Evolutionary conservation across 208 protist genomes (phyloP).

Genomic region (Wallacemonas sp.): DNA sequence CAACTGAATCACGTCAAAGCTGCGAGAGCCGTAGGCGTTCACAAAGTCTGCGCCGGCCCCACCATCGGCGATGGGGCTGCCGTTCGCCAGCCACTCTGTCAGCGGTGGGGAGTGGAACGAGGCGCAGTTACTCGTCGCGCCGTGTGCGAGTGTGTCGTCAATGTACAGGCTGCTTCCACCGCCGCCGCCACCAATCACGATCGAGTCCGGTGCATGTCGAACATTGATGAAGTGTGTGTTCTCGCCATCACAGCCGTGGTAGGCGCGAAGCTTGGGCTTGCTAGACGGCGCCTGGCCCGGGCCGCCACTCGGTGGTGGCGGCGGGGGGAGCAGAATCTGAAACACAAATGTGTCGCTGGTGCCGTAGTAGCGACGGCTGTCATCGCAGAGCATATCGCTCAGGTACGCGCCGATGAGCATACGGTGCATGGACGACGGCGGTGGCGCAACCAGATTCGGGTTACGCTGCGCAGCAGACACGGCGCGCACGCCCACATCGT

Average conservation of each 20-base stretch:
- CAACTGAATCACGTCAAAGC: slow-evolving; percentile 46
- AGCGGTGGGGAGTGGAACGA: slow-evolving; percentile 74
- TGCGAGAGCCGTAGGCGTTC: background rate
- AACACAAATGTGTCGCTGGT: slow-evolving; percentile 73
- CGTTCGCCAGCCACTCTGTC: slow-evolving; percentile 39
- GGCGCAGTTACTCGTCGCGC: slow-evolving; percentile 54
- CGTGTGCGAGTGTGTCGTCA: slow-evolving; percentile 43
- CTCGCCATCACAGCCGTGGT: slow-evolving; percentile 34
- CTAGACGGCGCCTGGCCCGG: background rate
- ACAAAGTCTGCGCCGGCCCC: background rate
- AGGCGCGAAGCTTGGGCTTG: slow-evolving; percentile 38
- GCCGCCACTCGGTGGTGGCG: no score
- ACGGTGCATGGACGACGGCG: slow-evolving; percentile 13
- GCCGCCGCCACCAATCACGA: slow-evolving; percentile 72
- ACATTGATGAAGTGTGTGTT: slow-evolving; percentile 78
- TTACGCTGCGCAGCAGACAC: slow-evolving; percentile 14
- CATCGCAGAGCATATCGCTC: slow-evolving; percentile 41
- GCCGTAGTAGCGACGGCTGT: slow-evolving; percentile 71
- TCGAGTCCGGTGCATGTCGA: slow-evolving; percentile 27
- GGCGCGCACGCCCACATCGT: slow-evolving; percentile 36
- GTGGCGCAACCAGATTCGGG: background rate
- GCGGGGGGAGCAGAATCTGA: slow-evolving; percentile 51
- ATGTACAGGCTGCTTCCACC: slow-evolving; percentile 66
- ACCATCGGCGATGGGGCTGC: slow-evolving; percentile 1
- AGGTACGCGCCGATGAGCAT: slow-evolving; percentile 69